Evolutionary conservation across 495 filamentous ascomycete genomes (phyloP).

Genomic region (Xylaria sp.): DNA sequence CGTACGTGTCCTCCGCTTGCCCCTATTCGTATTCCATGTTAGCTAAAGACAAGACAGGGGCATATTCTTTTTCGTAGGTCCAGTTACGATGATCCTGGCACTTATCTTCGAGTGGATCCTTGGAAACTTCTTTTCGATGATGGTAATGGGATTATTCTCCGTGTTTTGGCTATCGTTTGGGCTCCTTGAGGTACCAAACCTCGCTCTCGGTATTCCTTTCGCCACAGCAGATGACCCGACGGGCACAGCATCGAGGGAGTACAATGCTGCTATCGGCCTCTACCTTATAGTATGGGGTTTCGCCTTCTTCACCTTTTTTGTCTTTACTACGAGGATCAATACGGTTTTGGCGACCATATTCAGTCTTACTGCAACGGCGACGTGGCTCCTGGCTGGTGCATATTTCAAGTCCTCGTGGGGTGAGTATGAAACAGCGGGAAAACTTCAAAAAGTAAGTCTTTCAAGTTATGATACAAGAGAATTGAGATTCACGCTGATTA

Average conservation of each 20-base stretch:
- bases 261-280: slow-evolving; percentile 57
- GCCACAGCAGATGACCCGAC: slow-evolving; percentile 52
- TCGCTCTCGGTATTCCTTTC: slow-evolving; percentile 56
- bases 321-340: slow-evolving; percentile 60
- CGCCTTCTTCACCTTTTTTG: slow-evolving; percentile 57
- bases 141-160: slow-evolving; percentile 62
- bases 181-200: slow-evolving; percentile 58
- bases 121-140: slow-evolving; percentile 63
- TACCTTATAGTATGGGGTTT: slow-evolving; percentile 62
- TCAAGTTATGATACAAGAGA: not conserved
- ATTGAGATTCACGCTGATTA: not conserved
- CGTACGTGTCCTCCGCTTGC: slow-evolving; percentile 15
- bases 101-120: slow-evolving; percentile 60
- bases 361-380: slow-evolving; percentile 51
- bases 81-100: slow-evolving; percentile 54
- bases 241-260: slow-evolving; percentile 53
- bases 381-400: slow-evolving; percentile 55
- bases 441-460: slow-evolving; percentile 50
- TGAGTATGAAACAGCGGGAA: slow-evolving; percentile 48
- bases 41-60: slow-evolving; percentile 35
- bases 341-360: slow-evolving; percentile 58
- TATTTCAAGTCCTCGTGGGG: slow-evolving; percentile 54
- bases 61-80: slow-evolving; percentile 64
- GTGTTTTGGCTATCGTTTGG: slow-evolving; percentile 66
- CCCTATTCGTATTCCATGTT: not conserved